phyloP scores from a whole-genome alignment of 1,284 basidiomycete species.

The Sanguinoderma infundibulare region DNA sequence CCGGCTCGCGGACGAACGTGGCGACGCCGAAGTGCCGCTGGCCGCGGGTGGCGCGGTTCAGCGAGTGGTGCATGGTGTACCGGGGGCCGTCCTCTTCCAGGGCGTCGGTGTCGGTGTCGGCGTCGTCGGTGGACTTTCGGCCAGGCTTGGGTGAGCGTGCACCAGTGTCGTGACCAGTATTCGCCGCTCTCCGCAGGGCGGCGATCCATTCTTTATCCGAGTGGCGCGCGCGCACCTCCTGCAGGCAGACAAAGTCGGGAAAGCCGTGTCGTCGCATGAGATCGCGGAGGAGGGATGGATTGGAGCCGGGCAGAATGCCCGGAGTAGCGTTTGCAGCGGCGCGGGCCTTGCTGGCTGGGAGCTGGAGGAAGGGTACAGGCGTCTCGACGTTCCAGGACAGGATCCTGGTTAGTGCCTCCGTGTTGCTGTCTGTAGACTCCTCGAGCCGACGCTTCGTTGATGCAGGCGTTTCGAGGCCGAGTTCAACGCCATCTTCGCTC shows the following conservation, averaged over 20 bases:
- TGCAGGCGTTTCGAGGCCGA: neutral
- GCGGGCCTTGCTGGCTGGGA: constrained; percentile 25
- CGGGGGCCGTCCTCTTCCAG: constrained; percentile 18
- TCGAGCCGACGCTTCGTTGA: constrained; percentile 7
- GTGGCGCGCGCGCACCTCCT: constrained; percentile 33
- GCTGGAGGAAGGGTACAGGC: constrained; percentile 30
- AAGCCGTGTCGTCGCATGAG: constrained; percentile 27
- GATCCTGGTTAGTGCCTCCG: constrained; percentile 15
- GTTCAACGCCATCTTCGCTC: constrained; percentile 2
- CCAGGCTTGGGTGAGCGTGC: neutral
- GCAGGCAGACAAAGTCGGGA: constrained; percentile 33
- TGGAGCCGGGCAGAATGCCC: constrained; percentile 13
- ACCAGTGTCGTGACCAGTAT: too few relatives aligned
- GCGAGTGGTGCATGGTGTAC: constrained; percentile 29
- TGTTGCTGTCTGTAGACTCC: neutral
- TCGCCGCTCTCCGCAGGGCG: constrained; percentile 26
- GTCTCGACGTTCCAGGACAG: constrained; percentile 34
- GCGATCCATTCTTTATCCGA: constrained; percentile 33
- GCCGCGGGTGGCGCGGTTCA: constrained; percentile 28
- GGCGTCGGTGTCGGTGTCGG: neutral
- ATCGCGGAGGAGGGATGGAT: constrained; percentile 27
- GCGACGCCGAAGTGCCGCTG: constrained; percentile 32
- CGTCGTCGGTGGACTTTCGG: neutral
- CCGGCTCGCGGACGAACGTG: constrained; percentile 26
- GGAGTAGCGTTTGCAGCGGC: constrained; percentile 17